Base-by-base conservation (phyloP, 495 filamentous ascomycete species). In the Talaromyces proteolyticus region DNA sequence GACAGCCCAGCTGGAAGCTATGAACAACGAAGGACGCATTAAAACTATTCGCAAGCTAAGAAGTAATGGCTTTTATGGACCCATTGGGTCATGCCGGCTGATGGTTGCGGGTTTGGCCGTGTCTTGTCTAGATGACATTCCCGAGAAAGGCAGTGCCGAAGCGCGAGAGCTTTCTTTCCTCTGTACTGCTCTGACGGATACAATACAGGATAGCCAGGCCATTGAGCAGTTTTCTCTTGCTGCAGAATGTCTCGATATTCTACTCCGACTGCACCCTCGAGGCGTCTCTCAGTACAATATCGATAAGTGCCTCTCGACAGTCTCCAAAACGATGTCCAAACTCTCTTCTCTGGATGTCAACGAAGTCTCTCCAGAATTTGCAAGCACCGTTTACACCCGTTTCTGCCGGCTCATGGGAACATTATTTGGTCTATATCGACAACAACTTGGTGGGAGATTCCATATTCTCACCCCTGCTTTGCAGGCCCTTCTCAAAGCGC, bases 231-330 rank as follows among this genome's bases (percentile, higher is more conserved):
- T 87, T 52, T 76, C 69, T 45, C 67, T 83, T n/a, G 67, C 74
- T 17, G 67, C 75, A 29, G 78, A 81, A 51, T 73, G 66, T 11
- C 56, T 85, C 45, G 57, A 74, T 23, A 59, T 79, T n/a, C 70
- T 87, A 21, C 73, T 88, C 22, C 79, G 78, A 56, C 74, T 45
- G 18, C 66, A 79, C 54, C 57, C 68, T 16, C 75, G 71, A 21
- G 66, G 72, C 23, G 77, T 89, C 53, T 72, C 74, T 0, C 86
- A 90, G 57, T 86, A 76, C 69, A 86, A 87, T 60, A 79, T 89
- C 52, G 87, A 89, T 49, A 69, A 64, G 34, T 75, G 81, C 17
- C 64, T 90, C 46, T 69, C 75, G 26, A 72, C 71, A 24, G 79
- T 88, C 42, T 68, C 78, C 4, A 65, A 70, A 18, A 63, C 78